These are phyloP conservation scores for Claviceps purpurea DNA, from an alignment of 2,329 filamentous ascomycete genomes.

Conservation along the genomic window DNA sequence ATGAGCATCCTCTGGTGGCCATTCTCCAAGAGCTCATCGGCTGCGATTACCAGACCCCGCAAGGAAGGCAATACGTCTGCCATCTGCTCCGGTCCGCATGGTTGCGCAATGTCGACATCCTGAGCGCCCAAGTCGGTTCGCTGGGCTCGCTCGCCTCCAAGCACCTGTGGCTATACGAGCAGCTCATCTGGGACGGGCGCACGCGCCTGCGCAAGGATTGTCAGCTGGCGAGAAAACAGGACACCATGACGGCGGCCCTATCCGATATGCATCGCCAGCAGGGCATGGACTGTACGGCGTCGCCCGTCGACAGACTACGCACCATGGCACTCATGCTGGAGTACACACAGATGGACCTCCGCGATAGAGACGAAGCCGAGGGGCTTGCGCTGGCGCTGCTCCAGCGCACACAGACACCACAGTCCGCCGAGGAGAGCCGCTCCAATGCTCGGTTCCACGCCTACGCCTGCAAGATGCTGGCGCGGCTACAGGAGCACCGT, in stretches of 20 bases:
- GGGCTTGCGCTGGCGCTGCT: conserved; percentile 17
- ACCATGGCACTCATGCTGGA: conserved; percentile 22
- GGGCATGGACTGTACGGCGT: conserved; percentile 3
- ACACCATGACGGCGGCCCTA: conserved; percentile 19
- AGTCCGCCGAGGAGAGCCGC: conserved; percentile 8
- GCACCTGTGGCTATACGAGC: conserved; percentile 25
- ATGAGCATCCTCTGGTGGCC: conserved; percentile 19
- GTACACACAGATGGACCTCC: conserved; percentile 26
- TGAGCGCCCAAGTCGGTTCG: conserved; percentile 18
- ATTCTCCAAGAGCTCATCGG: conserved; percentile 19
- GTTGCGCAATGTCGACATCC: conserved; percentile 22
- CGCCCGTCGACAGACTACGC: conserved; percentile 15
- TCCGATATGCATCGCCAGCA: conserved; percentile 10
- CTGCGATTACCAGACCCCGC: conserved; percentile 19
- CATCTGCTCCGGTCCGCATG: conserved; percentile 22
- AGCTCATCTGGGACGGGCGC: conserved; percentile 25
- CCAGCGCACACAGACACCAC: conserved; percentile 15
- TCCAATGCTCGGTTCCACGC: conserved; percentile 23
- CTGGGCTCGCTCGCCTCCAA: conserved; percentile 16
- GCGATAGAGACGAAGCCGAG: conserved; percentile 18
- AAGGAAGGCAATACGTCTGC: conserved; percentile 19
- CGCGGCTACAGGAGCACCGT: conserved; percentile 19
- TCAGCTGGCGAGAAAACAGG: conserved; percentile 14
- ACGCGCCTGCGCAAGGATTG: conserved; percentile 20
- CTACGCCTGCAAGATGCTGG: conserved; percentile 25